Conservation (phyloP, 2,329 filamentous ascomycete species). For the Clarireedia sp. region DNA sequence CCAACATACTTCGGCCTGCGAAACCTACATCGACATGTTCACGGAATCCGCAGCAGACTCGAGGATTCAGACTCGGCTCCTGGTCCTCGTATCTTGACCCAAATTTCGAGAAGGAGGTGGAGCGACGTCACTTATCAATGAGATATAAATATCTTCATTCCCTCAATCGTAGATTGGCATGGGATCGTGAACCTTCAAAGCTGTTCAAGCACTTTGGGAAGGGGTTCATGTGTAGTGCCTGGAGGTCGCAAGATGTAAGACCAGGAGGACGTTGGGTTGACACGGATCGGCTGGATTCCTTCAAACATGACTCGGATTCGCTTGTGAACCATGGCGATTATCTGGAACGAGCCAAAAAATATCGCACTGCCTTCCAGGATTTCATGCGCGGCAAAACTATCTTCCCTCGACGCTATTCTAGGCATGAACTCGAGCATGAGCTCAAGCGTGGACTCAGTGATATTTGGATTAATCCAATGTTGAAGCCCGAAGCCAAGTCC, state of each 20-base stretch:
- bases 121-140: slow-evolving; percentile 36
- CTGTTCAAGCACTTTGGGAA: slow-evolving; percentile 28
- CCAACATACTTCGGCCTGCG: slow-evolving; percentile 11
- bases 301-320: slow-evolving; percentile 7
- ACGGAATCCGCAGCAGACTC: slow-evolving; percentile 32
- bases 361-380: not conserved
- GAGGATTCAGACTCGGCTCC: slow-evolving; percentile 39
- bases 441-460: no score
- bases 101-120: slow-evolving; percentile 36
- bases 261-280: slow-evolving; percentile 31
- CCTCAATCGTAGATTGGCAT: slow-evolving; percentile 37
- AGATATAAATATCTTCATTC: slow-evolving; percentile 41
- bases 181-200: slow-evolving; percentile 38
- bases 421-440: not conserved
- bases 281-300: slow-evolving; percentile 24
- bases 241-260: slow-evolving; percentile 28
- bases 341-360: slow-evolving; percentile 17
- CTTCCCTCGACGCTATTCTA: not conserved
- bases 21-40: slow-evolving; percentile 8
- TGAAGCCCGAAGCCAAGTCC: not conserved
- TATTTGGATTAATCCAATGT: no score
- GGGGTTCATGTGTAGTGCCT: slow-evolving; percentile 36
- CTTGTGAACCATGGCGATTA: slow-evolving; percentile 12
- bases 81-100: slow-evolving; percentile 39
- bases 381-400: slow-evolving; percentile 1